Percentiles rank a stretch among this genome's conserved stretches.
Evolutionary conservation across 345 rosid genomes (phyloP).

Genomic region (Eucalyptus decipiens): DNA sequence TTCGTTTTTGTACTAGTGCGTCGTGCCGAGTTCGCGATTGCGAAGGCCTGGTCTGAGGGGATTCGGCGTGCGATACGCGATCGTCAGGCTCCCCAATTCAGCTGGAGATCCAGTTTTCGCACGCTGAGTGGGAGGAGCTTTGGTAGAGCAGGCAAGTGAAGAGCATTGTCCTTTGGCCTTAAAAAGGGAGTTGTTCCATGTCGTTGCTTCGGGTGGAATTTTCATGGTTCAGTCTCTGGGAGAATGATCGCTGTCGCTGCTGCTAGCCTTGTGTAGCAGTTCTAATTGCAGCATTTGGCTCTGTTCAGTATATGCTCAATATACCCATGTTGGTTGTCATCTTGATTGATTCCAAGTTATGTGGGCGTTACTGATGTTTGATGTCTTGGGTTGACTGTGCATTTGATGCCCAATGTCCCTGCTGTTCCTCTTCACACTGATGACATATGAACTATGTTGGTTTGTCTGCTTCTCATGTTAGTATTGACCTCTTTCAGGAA

Average conservation of each 20-base stretch:
- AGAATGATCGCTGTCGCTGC: not conserved
- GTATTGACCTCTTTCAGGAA: conserved; percentile 4
- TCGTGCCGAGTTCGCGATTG: not conserved
- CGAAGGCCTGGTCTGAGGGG: conserved; percentile 4
- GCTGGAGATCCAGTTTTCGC: not conserved
- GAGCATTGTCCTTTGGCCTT: not conserved
- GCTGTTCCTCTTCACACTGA: not conserved
- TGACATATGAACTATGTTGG: not conserved
- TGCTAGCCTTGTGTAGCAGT: not conserved
- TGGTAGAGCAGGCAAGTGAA: not conserved
- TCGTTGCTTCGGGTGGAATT: not conserved
- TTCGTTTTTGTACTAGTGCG: not conserved
- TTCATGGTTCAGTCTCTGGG: not conserved
- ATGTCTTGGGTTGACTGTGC: not conserved
- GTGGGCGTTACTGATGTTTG: not conserved
- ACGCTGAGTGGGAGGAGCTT: not conserved
- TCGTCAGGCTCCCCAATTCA: not conserved
- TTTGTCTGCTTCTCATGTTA: not conserved
- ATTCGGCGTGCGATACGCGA: not conserved
- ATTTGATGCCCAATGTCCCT: not conserved
- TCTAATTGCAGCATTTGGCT: not conserved
- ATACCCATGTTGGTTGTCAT: not conserved
- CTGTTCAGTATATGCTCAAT: not conserved
- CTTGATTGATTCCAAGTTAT: not conserved
- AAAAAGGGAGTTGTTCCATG: not conserved